A percentile compares a stretch with the other conserved stretches of the same genome.
Evolutionary conservation across 169 alveolate species (phyloP).

Genomic region (Plasmodium inui): DNA sequence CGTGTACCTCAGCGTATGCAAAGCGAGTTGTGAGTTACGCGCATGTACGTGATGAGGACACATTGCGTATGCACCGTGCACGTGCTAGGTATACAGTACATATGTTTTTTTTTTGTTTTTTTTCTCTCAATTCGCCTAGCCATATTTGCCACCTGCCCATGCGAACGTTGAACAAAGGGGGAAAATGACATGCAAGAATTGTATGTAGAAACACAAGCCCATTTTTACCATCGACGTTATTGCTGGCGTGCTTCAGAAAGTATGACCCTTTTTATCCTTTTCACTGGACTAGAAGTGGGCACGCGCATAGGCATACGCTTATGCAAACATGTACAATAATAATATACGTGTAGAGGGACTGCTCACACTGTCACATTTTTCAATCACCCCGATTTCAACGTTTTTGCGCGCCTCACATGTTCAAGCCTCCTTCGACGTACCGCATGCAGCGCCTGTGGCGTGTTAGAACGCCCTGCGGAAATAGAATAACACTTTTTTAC

Average conservation of each 20-base stretch:
- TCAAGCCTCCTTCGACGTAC: neutral
- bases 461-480: neutral
- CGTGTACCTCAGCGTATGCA: neutral
- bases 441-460: neutral
- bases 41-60: neutral
- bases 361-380: neutral
- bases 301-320: neutral
- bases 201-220: conserved; percentile 17
- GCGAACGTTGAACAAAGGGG: neutral
- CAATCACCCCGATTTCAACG: neutral
- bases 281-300: neutral
- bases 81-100: neutral
- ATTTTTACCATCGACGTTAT: neutral
- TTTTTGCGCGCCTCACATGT: neutral
- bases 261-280: neutral
- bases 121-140: conserved; percentile 2
- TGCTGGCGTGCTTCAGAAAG: conserved; percentile 1
- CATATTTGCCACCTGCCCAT: neutral
- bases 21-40: neutral
- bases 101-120: conserved; percentile 18
- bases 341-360: neutral
- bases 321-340: neutral
- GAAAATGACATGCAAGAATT: neutral
- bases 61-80: neutral
- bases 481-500: no score